Base-by-base conservation (phyloP, 2,329 filamentous ascomycete genomes). In the Eutypa lata region DNA sequence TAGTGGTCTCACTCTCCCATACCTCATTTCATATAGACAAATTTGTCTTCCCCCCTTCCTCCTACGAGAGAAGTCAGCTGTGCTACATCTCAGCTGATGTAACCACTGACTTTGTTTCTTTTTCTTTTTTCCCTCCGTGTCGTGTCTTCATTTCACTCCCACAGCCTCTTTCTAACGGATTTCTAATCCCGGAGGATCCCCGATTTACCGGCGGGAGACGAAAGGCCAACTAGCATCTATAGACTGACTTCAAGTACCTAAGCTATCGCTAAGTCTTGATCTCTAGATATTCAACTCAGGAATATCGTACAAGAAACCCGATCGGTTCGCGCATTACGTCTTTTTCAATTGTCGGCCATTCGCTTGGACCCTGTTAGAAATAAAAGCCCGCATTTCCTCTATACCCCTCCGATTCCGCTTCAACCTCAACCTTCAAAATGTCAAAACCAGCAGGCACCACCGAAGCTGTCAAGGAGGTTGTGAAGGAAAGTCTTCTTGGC, bases 401-500 rank as follows among this genome's bases (percentile, higher is more conserved):
- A 24, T 2, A 24, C 42, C 11, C 22, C 22, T 16, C 22, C 22
- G 42, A 45, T 28, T 13, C 13, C 22, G 42, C 31, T 16, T 18
- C 13, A 26, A 11, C 40, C 18, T 22, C 28, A 45, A 28, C 46
- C 33, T 37, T 50, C 60, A 69, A 59, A 48, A 76, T 76, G 75
- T 66, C 72, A 52, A 76, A 71, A 60, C 68, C 75, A 53, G 68
- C 74, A 53, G 71, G 73, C 55, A 80, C 87, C 59, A 87, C 82
- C 71, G 86, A 87, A 71, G 79, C 81, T 55, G 80, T 88, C 60
- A 87, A 82, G 71, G 86, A 87, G 71, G 79, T 81, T 56, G 84
- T 95, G 70, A 95, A 91, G 76, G 90, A 92, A 76, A 83, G 82
- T 63, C 80, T 96, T 63, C 74, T 94, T 55, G 91, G 90, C 62